phyloP scores from a whole-genome alignment of 768 basidiomycete species.

The Panus rudis region DNA sequence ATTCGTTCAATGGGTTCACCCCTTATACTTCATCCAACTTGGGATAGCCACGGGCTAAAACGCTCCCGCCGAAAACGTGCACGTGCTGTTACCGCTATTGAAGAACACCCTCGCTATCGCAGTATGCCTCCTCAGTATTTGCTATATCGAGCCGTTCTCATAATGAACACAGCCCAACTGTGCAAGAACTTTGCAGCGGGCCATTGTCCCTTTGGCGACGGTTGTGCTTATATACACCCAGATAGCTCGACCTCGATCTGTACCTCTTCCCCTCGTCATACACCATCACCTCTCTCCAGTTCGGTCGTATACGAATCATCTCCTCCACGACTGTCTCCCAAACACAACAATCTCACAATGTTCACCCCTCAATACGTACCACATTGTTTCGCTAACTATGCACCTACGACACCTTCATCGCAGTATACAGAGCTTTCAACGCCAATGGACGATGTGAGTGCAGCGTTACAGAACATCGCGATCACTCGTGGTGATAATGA shows the following conservation, averaged over 20 bases:
- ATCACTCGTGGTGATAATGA: too few species aligned
- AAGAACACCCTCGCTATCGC: background rate
- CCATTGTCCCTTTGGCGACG: background rate
- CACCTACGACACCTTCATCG: too few species aligned
- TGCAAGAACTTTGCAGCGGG: constrained; percentile 1
- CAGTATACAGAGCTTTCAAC: too few species aligned
- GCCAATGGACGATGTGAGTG: too few species aligned
- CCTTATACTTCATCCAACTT: background rate
- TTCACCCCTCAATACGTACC: too few species aligned
- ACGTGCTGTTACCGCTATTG: background rate
- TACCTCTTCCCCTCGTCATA: background rate
- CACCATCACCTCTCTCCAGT: background rate
- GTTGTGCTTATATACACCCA: constrained; percentile 3
- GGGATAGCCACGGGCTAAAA: background rate
- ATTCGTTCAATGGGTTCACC: background rate
- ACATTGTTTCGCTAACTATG: too few species aligned
- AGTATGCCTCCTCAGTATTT: constrained; percentile 1
- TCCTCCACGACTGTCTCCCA: too few species aligned
- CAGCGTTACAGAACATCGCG: too few species aligned
- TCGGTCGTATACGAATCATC: background rate
- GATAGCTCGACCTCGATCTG: background rate
- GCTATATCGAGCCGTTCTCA: background rate
- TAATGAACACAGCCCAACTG: constrained; percentile 1
- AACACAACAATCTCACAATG: too few species aligned
- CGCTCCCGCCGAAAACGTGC: background rate